phyloP scores from a whole-genome alignment of 345 rosid genomes.

The Salix suchowensis region DNA sequence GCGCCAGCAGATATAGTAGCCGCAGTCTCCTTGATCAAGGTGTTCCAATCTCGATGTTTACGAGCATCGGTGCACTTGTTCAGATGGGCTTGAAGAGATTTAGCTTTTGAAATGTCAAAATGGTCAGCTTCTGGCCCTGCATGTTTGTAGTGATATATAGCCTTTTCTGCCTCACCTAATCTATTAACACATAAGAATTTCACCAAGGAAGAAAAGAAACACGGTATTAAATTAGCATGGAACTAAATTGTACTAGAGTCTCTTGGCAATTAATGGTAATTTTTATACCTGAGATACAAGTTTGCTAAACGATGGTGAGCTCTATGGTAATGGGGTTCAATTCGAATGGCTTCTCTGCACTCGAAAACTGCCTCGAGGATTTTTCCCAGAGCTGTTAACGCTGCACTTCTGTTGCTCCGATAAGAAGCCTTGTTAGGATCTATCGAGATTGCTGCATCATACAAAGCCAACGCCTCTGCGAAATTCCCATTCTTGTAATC shows the following conservation, averaged over 20 bases:
- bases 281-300: slow-evolving; percentile 62
- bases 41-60: slow-evolving; percentile 64
- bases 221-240: background rate
- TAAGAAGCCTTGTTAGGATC: slow-evolving; percentile 86
- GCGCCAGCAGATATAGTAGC: slow-evolving; percentile 63
- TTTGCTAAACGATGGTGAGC: slow-evolving; percentile 92
- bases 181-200: slow-evolving; percentile 28
- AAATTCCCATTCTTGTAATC: slow-evolving; percentile 92
- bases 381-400: slow-evolving; percentile 78
- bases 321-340: slow-evolving; percentile 79
- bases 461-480: slow-evolving; percentile 79
- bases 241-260: background rate
- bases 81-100: slow-evolving; percentile 48
- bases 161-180: slow-evolving; percentile 86
- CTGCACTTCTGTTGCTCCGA: slow-evolving; percentile 90
- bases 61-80: slow-evolving; percentile 68
- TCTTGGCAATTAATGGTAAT: background rate
- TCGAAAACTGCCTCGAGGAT: slow-evolving; percentile 84
- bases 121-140: slow-evolving; percentile 81
- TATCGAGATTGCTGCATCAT: slow-evolving; percentile 88
- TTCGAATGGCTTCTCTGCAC: slow-evolving; percentile 83
- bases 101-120: slow-evolving; percentile 65
- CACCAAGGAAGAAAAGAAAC: background rate
- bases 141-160: slow-evolving; percentile 75
- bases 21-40: slow-evolving; percentile 47